Evolutionary conservation across 148 eudicot genomes (phyloP).

Genomic region (Vaccinium macrocarpon): DNA sequence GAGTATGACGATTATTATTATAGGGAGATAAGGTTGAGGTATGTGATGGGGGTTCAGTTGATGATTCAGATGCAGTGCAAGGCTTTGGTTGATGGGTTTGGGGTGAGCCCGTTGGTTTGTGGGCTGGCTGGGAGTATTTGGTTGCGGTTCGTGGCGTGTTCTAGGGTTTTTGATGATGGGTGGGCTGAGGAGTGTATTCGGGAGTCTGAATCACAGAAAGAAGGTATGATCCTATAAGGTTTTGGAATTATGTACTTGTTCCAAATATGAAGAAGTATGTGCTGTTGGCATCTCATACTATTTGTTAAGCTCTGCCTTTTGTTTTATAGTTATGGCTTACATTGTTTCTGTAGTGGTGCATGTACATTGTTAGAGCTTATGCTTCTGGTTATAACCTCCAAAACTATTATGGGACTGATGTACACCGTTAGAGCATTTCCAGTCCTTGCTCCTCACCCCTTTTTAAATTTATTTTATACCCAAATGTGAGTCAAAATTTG

Average conservation of each 20-base stretch:
- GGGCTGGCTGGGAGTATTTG: slow-evolving; percentile 63
- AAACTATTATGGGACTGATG: neutral
- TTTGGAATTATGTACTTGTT: neutral
- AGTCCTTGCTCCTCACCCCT: too few relatives aligned
- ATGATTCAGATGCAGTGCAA: slow-evolving; percentile 62
- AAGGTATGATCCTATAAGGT: slow-evolving; percentile 34
- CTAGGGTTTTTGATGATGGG: slow-evolving; percentile 43
- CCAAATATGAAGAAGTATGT: neutral
- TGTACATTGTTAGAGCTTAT: neutral
- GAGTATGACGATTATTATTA: slow-evolving; percentile 36
- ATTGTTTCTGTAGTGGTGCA: neutral
- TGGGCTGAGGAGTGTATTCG: slow-evolving; percentile 62
- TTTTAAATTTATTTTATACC: too few relatives aligned
- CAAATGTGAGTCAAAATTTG: too few relatives aligned
- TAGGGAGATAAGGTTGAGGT: slow-evolving; percentile 51
- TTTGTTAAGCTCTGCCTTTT: neutral
- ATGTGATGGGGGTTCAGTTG: slow-evolving; percentile 65
- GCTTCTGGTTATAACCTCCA: neutral
- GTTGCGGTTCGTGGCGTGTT: slow-evolving; percentile 48
- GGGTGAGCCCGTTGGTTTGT: slow-evolving; percentile 51
- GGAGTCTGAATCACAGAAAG: slow-evolving; percentile 54
- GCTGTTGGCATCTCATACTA: neutral
- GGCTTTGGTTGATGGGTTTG: slow-evolving; percentile 57
- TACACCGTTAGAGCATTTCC: too few relatives aligned
- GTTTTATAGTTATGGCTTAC: neutral